These are phyloP conservation scores for Iris pallida DNA, from an alignment of 116 monocot genomes.

Conservation along the genomic window DNA sequence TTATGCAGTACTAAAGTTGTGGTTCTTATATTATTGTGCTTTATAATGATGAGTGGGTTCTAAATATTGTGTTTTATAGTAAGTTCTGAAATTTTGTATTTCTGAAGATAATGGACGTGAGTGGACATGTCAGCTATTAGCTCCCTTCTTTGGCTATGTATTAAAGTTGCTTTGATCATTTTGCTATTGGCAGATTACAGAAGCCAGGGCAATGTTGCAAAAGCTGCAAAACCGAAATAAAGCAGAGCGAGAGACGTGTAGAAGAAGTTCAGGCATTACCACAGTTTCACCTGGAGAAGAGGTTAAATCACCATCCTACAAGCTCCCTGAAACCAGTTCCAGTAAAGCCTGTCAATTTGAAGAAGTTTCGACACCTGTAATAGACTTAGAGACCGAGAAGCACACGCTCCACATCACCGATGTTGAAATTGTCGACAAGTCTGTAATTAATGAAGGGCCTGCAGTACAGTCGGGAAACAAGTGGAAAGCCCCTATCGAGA, in stretches of 20 bases:
- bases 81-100: too few relatives aligned
- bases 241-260: conserved; percentile 4
- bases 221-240: conserved; percentile 20
- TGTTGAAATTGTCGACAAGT: conserved; percentile 32
- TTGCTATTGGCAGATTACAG: conserved; percentile 22
- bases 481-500: not conserved
- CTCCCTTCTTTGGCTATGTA: too few relatives aligned
- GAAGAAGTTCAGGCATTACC: not conserved
- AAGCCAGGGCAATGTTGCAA: conserved; percentile 43
- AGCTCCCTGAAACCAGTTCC: not conserved
- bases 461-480: conserved; percentile 1
- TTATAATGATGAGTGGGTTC: too few relatives aligned
- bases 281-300: conserved; percentile 1
- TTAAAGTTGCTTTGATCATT: too few relatives aligned
- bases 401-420: conserved; percentile 19
- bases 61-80: too few relatives aligned
- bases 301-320: not conserved
- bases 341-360: too few relatives aligned
- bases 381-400: conserved; percentile 25
- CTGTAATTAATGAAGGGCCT: conserved; percentile 33
- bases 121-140: too few relatives aligned
- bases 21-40: too few relatives aligned
- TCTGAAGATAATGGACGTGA: too few relatives aligned
- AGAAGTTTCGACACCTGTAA: not conserved
- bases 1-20: too few relatives aligned